Conservation (phyloP, 768 basidiomycete genomes). For the Xerocomus spinulosus region DNA sequence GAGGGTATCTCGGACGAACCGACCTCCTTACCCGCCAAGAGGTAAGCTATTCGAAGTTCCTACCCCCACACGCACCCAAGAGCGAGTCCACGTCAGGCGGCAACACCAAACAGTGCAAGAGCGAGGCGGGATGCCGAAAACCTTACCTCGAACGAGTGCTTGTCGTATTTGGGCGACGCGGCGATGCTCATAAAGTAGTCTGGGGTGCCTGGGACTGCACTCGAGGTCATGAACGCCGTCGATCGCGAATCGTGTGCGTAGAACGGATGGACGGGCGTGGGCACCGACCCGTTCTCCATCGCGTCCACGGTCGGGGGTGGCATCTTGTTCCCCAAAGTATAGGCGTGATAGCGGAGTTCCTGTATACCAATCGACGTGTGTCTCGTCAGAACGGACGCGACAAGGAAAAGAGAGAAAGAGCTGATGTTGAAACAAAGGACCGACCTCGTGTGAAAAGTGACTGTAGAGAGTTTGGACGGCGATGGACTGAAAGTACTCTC, state of each 20-base stretch:
- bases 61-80: slow-evolving; percentile 14
- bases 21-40: slow-evolving; percentile 41
- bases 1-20: slow-evolving; percentile 36
- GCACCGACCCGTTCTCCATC: background rate
- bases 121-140: too few relatives aligned
- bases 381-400: too few relatives aligned
- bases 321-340: slow-evolving; percentile 34
- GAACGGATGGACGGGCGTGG: slow-evolving; percentile 10
- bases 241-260: slow-evolving; percentile 22
- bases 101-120: background rate
- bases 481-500: slow-evolving; percentile 37
- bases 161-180: slow-evolving; percentile 34
- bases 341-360: slow-evolving; percentile 44
- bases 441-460: slow-evolving; percentile 41
- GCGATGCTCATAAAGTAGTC: slow-evolving; percentile 38
- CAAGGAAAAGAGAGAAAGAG: background rate
- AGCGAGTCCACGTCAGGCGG: background rate
- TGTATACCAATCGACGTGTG: slow-evolving; percentile 22
- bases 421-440: slow-evolving; percentile 13
- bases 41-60: slow-evolving; percentile 50
- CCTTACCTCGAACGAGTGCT: slow-evolving; percentile 49
- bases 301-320: background rate
- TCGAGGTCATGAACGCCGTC: slow-evolving; percentile 21
- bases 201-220: slow-evolving; percentile 6
- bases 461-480: slow-evolving; percentile 34